phyloP scores from a whole-genome alignment of 2,329 filamentous ascomycete species.

The Colletotrichum lini region DNA sequence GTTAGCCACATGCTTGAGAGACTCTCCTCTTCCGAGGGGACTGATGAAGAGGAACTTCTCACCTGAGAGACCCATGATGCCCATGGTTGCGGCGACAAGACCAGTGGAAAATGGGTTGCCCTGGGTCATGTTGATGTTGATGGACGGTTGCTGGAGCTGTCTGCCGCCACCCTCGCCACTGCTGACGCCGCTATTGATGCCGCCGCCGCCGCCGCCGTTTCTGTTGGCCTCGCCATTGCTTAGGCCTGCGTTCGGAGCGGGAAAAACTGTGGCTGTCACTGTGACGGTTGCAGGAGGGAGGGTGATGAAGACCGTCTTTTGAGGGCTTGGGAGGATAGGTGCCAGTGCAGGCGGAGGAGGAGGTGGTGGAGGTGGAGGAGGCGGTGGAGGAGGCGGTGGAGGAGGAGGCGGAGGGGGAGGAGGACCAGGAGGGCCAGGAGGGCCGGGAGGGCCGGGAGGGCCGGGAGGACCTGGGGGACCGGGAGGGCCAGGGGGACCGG shows the following conservation, averaged over 20 bases:
- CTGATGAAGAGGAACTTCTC: neutral
- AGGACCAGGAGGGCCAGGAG: neutral
- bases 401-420: neutral
- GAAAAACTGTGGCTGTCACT: neutral
- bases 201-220: neutral
- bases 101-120: neutral
- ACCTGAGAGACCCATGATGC: neutral
- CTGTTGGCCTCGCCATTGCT: neutral
- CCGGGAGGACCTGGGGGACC: no score
- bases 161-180: neutral
- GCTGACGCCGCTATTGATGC: neutral
- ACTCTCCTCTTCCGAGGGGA: no score
- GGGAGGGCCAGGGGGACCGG: no score
- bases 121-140: constrained; percentile 8
- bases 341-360: neutral
- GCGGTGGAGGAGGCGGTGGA: neutral
- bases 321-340: constrained; percentile 47
- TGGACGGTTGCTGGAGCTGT: neutral
- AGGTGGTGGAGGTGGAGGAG: neutral
- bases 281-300: constrained; percentile 1
- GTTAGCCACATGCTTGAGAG: neutral
- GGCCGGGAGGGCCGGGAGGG: neutral
- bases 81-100: neutral
- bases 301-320: neutral
- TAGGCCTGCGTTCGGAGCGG: neutral